phyloP scores from a whole-genome alignment of 2,329 filamentous ascomycete genomes.

The Periconia macrospinosa region DNA sequence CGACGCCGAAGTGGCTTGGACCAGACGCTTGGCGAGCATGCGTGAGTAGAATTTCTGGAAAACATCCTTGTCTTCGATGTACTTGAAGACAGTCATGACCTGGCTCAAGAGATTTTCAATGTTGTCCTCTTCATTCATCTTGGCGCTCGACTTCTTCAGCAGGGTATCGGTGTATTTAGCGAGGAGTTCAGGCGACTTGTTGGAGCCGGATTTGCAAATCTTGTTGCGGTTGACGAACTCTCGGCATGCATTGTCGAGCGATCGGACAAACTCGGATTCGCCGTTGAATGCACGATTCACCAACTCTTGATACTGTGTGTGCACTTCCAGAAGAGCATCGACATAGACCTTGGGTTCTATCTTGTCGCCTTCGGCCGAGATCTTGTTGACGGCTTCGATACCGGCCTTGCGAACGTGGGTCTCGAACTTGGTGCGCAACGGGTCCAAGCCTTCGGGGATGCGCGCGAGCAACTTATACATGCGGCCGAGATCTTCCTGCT shows the following conservation, averaged over 20 bases:
- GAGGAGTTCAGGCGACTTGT: constrained; percentile 89
- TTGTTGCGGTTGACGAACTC: constrained; percentile 99
- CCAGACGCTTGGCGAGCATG: constrained; percentile 91
- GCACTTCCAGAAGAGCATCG: constrained; percentile 89
- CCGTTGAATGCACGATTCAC: constrained; percentile 92
- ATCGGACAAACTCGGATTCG: constrained; percentile 94
- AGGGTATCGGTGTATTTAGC: constrained; percentile 95
- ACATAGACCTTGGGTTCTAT: constrained; percentile 97
- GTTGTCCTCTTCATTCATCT: constrained; percentile 90
- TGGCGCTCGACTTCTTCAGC: constrained; percentile 82
- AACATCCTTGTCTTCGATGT: constrained; percentile 99
- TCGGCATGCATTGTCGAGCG: constrained; percentile 92
- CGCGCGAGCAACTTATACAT: constrained; percentile 93
- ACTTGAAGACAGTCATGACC: constrained; percentile 99
- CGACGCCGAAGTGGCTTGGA: constrained; percentile 92
- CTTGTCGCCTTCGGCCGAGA: constrained; percentile 82
- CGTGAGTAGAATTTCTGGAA: constrained; percentile 99
- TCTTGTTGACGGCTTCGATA: constrained; percentile 84
- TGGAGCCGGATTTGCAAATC: constrained; percentile 90
- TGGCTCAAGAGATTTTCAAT: constrained; percentile 85
- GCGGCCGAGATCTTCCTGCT: constrained; percentile 90
- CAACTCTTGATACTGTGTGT: constrained; percentile 87
- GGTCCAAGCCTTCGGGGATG: constrained; percentile 89
- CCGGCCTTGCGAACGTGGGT: constrained; percentile 90
- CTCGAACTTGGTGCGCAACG: constrained; percentile 84